A percentile compares a stretch with the other conserved stretches of the same genome.
Evolutionary conservation across 306 rosid species (phyloP).

Genomic region (Vigna nakashimae): DNA sequence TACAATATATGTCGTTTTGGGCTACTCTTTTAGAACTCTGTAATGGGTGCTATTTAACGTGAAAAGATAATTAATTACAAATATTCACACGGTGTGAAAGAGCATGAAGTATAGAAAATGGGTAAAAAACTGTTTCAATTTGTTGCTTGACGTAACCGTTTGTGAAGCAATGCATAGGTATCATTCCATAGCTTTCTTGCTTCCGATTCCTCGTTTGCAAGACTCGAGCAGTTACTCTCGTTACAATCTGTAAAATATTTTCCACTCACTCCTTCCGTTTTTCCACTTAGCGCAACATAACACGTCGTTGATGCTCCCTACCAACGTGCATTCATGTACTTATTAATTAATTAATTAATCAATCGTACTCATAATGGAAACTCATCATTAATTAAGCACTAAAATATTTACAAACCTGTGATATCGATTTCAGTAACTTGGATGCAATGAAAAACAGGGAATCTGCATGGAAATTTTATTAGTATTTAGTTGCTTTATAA

Average conservation of each 20-base stretch:
- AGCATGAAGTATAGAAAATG: neutral
- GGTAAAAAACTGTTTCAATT: constrained; percentile 35
- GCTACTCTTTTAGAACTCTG: too few relatives aligned
- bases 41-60: too few relatives aligned
- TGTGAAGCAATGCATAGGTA: constrained; percentile 66
- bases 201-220: constrained; percentile 81
- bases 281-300: constrained; percentile 78
- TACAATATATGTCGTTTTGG: constrained; percentile 8
- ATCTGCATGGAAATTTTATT: constrained; percentile 58
- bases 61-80: constrained; percentile 20
- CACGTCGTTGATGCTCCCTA: constrained; percentile 96
- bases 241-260: constrained; percentile 89
- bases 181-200: constrained; percentile 78
- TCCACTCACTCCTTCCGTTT: constrained; percentile 76
- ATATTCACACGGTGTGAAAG: neutral
- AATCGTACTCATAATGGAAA: neutral
- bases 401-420: constrained; percentile 67
- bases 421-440: constrained; percentile 74
- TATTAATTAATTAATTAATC: neutral
- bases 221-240: constrained; percentile 70
- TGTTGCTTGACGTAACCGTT: constrained; percentile 59
- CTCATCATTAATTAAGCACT: neutral
- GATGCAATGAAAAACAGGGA: constrained; percentile 87
- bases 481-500: constrained; percentile 26
- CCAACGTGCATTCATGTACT: neutral